phyloP scores from a whole-genome alignment of 176 grass and related monocot species.

The Bothriochloa decipiens region DNA sequence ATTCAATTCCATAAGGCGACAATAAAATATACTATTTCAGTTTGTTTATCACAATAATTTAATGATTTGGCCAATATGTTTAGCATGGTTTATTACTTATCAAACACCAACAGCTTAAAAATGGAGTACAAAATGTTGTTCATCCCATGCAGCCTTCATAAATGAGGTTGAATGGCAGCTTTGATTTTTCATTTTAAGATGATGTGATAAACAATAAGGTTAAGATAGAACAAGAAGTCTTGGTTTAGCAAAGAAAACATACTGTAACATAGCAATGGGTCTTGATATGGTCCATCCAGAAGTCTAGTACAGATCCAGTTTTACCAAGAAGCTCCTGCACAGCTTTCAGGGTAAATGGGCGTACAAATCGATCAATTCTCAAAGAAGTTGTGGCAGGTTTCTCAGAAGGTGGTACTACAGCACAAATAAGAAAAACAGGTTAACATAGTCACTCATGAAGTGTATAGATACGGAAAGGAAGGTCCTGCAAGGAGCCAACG shows the following conservation, averaged over 20 bases:
- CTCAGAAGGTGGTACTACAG: constrained; percentile 77
- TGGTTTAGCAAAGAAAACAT: constrained; percentile 44
- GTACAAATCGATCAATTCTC: constrained; percentile 91
- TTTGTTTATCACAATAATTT: background rate
- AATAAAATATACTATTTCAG: background rate
- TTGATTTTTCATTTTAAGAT: background rate
- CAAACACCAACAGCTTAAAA: background rate
- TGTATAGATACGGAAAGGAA: background rate
- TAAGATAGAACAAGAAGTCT: constrained; percentile 25
- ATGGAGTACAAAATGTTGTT: background rate
- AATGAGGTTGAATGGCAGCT: background rate
- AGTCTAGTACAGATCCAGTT: constrained; percentile 84
- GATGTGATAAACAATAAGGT: constrained; percentile 20
- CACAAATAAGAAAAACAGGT: constrained; percentile 6
- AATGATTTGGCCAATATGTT: background rate
- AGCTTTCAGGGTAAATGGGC: constrained; percentile 94
- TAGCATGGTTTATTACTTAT: constrained; percentile 12
- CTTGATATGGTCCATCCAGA: constrained; percentile 99
- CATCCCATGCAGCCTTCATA: background rate
- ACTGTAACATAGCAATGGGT: constrained; percentile 99
- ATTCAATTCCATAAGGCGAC: constrained; percentile 7
- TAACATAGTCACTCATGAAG: constrained; percentile 29
- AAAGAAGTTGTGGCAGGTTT: constrained; percentile 82
- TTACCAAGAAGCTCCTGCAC: constrained; percentile 96
- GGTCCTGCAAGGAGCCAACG: background rate